Conservation (phyloP, 495 filamentous ascomycete genomes). For the Penicillium ochrochloron region DNA sequence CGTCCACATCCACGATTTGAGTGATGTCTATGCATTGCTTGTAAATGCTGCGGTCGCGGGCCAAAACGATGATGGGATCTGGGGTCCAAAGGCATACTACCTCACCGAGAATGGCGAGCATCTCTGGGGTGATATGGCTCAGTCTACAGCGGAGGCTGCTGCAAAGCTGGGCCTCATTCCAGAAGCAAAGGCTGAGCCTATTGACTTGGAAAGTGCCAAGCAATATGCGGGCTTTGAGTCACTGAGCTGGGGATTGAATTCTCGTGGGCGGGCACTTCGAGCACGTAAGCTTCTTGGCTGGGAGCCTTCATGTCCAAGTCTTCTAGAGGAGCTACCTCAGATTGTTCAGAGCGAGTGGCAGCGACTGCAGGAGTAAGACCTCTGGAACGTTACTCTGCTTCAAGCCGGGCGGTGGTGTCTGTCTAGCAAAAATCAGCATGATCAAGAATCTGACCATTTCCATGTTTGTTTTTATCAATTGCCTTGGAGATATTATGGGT, state of each 20-base stretch:
- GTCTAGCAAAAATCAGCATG: no score
- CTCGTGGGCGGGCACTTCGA: conserved; percentile 57
- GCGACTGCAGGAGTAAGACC: conserved; percentile 19
- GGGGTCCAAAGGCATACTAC: conserved; percentile 72
- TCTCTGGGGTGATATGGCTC: conserved; percentile 66
- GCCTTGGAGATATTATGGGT: no score
- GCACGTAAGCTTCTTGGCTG: conserved; percentile 66
- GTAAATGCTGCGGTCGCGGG: conserved; percentile 62
- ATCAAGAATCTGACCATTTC: no score
- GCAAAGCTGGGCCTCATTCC: conserved; percentile 63
- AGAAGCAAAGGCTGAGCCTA: conserved; percentile 47
- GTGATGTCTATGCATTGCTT: conserved; percentile 63
- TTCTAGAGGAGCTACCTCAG: conserved; percentile 57
- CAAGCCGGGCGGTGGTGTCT: no score
- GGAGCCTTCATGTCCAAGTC: conserved; percentile 51
- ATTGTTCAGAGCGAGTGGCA: conserved; percentile 43
- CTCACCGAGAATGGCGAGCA: conserved; percentile 71
- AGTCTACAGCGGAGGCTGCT: conserved; percentile 59
- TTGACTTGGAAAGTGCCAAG: conserved; percentile 35
- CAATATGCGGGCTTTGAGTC: conserved; percentile 42
- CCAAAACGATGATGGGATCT: conserved; percentile 60
- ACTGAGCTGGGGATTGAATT: conserved; percentile 60
- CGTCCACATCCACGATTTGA: conserved; percentile 70
- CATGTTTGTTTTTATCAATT: no score
- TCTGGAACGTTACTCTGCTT: background rate